Evolutionary conservation across 225 moss, liverwort and hornwort genomes (phyloP), one percentile per base, ranked within the genome.

Genomic region (Takakia lepidozioides): DNA sequence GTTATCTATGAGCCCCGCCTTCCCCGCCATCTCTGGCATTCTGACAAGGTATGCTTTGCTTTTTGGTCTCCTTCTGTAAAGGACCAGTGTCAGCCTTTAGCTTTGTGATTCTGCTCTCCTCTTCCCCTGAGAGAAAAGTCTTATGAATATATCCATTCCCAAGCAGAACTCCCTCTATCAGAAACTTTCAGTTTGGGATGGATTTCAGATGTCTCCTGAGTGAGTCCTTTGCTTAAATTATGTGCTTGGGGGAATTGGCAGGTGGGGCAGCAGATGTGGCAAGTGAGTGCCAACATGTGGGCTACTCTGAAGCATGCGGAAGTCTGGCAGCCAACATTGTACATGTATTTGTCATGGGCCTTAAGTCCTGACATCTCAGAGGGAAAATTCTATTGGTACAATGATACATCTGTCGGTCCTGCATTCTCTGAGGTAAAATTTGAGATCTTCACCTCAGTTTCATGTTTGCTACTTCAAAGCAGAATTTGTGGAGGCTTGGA

Each of bases 351-450:
- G 43, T 74, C 93, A 22, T 69, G 83, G 63, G 89, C 93, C 49
- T 61, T 77, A 55, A 34, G 70, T 29, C 86, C 89, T 29, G 88
- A 86, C 56, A 89, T 93, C 24, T 84, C 79, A 10, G 89, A 93
- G 59, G 93, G 89, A 54, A 93, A 84, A 65, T 93, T 93, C 64
- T 93, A 72, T 49, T 93, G 93, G 93, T 89, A 79, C 66, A 86
- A 89, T 45, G 84, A 74, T 60, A 51, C 26, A 27, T 47, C 46
- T 48, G 63, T 65, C 64, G 93, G 93, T 51, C 89, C 93, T 56
- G 84, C 71, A 22, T 89, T 93, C 67, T 81, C 86, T 28, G 68
- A 93, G 87, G 91, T 86, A 73, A n/a, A n/a, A n/a, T n/a, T n/a
- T n/a, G n/a, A n/a, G n/a, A n/a, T n/a, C n/a, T n/a, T n/a, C n/a